phyloP scores from a whole-genome alignment of 1,284 basidiomycete species.

The Peniophora sp. region DNA sequence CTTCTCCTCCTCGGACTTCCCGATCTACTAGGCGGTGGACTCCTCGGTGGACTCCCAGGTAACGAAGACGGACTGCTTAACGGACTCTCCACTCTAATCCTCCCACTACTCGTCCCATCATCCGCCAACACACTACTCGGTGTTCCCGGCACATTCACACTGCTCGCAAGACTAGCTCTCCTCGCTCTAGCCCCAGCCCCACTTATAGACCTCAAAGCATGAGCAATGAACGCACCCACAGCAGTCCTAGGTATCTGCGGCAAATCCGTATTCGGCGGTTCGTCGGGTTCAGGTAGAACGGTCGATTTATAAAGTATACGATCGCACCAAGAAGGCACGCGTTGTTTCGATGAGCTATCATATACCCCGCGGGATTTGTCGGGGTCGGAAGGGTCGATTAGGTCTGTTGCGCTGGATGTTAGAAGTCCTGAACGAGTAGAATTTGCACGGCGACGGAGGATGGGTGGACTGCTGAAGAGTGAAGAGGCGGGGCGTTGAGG shows the following conservation, averaged over 20 bases:
- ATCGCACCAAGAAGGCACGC: conserved; percentile 83
- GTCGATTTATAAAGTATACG: conserved; percentile 75
- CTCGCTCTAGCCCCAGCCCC: conserved; percentile 14
- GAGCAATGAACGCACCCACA: conserved; percentile 44
- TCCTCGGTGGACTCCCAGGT: neutral
- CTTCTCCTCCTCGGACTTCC: neutral
- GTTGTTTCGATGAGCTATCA: conserved; percentile 69
- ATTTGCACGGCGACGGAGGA: neutral
- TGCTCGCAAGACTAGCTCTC: no score
- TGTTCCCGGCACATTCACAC: conserved; percentile 15
- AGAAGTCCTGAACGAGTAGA: neutral
- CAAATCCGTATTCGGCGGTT: conserved; percentile 13
- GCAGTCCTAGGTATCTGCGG: conserved; percentile 27
- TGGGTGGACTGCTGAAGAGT: neutral
- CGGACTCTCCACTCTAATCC: neutral
- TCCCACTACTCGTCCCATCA: neutral
- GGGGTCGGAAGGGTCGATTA: conserved; percentile 18
- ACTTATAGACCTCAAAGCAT: conserved; percentile 42
- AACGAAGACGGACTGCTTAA: neutral
- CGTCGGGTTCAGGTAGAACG: conserved; percentile 36
- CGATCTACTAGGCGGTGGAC: neutral
- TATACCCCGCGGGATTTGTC: conserved; percentile 57
- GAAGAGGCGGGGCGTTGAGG: no score
- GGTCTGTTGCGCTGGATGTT: neutral
- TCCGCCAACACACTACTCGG: neutral